These are phyloP conservation scores for Russula sp. DNA, from an alignment of 768 basidiomycete species.

Conservation along the genomic window DNA sequence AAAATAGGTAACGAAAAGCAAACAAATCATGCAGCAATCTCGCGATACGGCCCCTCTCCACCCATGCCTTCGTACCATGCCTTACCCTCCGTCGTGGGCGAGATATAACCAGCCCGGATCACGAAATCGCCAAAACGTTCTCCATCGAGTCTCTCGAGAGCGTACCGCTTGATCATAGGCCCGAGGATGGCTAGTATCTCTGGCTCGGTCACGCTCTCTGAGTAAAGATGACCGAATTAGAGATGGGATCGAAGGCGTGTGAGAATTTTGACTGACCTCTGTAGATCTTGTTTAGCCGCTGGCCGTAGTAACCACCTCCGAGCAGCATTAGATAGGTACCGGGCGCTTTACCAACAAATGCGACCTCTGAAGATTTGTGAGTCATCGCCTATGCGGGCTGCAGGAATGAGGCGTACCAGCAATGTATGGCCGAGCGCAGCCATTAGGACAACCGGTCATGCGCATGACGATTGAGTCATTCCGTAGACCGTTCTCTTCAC, in stretches of 20 bases:
- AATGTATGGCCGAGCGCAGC: conserved; percentile 88
- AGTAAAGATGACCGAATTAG: conserved; percentile 12
- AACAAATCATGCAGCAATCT: conserved; percentile 26
- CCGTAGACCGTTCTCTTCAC: conserved; percentile 87
- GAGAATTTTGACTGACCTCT: conserved; percentile 44
- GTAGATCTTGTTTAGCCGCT: conserved; percentile 95
- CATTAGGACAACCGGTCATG: conserved; percentile 97
- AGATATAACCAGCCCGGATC: conserved; percentile 86
- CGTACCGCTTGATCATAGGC: conserved; percentile 95
- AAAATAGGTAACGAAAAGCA: not conserved
- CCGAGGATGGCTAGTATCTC: conserved; percentile 85
- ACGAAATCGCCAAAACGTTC: conserved; percentile 97
- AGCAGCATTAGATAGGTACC: conserved; percentile 92
- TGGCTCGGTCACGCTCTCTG: conserved; percentile 83
- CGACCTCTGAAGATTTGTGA: conserved; percentile 57
- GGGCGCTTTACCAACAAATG: conserved; percentile 94
- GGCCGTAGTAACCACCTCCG: conserved; percentile 92
- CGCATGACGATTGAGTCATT: conserved; percentile 97
- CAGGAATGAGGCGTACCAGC: conserved; percentile 49
- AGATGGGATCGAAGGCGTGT: not conserved
- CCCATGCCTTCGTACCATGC: conserved; percentile 87
- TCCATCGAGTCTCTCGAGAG: conserved; percentile 76
- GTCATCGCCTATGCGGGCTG: not conserved
- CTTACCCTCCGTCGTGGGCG: conserved; percentile 75
- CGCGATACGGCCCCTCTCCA: conserved; percentile 59